Evolutionary conservation across 2,329 filamentous ascomycete genomes (phyloP), one percentile per base, ranked within the genome.

Genomic region (Cytospora schulzeri): DNA sequence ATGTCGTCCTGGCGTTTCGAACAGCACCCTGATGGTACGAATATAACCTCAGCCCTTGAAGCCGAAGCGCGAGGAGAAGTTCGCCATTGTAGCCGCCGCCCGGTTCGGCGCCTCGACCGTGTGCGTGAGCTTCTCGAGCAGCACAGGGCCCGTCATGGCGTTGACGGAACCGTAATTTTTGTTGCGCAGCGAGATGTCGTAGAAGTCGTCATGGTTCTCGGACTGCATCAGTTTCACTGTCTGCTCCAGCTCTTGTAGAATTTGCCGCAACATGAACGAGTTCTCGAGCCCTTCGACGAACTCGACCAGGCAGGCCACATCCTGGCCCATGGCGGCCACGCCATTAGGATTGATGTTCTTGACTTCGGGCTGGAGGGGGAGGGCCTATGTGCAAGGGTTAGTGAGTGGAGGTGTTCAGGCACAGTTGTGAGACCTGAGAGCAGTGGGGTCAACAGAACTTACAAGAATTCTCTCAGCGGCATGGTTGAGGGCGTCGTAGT

Each of bases 161-260:
- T 98, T 92, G 38, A 99, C 96, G 61, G 92, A 89, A 19, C 93
- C 91, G 74, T 97, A 99, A 75, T 97, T 96, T 79, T 91, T 93
- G 78, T 97, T 97, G 60, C 93, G 83, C 17, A 90, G 91, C 6
- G 90, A 91, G 57, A 95, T 90, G 73, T 99, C 95, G 75, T 95
- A 99, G 76, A 97, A 99, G 76, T 98, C 94, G 69, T 98, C 93
- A n/a, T 92, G 87, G 71, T 96, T 96, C 50, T 96, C 92, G 1
- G 85, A 86, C 73, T 91, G 88, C 85, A 99, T 91, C 29, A 99
- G 83, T 66, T 91, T 88, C 55, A 97, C 90, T 1, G 95, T 98
- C 79, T 99, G 95, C 70, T 94, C 89, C 41, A 99, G 81, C 78
- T 98, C 95, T 71, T 97, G 93, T 48, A 99, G 80, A 69, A 96